Evolutionary conservation across 768 basidiomycete species (phyloP).

Genomic region (Podaxis mareebaensis): DNA sequence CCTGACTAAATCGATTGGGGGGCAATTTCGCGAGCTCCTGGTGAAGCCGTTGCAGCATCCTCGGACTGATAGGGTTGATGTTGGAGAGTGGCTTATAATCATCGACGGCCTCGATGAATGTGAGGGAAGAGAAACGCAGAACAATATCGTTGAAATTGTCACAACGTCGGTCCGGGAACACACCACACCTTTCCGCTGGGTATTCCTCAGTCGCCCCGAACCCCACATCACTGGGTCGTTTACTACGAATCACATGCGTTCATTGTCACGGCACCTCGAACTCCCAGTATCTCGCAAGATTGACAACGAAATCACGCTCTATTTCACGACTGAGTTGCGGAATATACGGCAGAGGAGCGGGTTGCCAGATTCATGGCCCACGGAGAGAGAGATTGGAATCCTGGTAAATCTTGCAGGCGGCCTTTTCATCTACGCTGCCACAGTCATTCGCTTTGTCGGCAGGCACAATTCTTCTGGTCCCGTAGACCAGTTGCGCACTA

Average conservation of each 20-base stretch:
- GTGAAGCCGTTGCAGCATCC: too few species aligned
- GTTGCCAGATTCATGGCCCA: constrained; percentile 9
- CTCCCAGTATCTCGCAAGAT: constrained; percentile 7
- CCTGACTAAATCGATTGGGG: too few species aligned
- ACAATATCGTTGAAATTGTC: too few species aligned
- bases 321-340: not conserved
- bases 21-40: too few species aligned
- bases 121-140: too few species aligned
- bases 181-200: too few species aligned
- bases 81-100: too few species aligned
- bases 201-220: too few species aligned
- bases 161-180: too few species aligned
- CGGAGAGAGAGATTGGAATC: constrained; percentile 1
- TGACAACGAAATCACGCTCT: constrained; percentile 9
- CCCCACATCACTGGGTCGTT: not conserved
- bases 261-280: not conserved
- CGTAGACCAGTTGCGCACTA: not conserved
- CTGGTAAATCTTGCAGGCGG: constrained; percentile 5
- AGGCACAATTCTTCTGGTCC: not conserved
- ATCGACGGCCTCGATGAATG: too few species aligned
- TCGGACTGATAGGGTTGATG: too few species aligned
- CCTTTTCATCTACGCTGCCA: constrained; percentile 8
- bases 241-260: not conserved
- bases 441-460: constrained; percentile 12
- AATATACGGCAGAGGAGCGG: not conserved